Base-by-base conservation (phyloP, 257 asterid species). In the Solanum bulbocastanum region DNA sequence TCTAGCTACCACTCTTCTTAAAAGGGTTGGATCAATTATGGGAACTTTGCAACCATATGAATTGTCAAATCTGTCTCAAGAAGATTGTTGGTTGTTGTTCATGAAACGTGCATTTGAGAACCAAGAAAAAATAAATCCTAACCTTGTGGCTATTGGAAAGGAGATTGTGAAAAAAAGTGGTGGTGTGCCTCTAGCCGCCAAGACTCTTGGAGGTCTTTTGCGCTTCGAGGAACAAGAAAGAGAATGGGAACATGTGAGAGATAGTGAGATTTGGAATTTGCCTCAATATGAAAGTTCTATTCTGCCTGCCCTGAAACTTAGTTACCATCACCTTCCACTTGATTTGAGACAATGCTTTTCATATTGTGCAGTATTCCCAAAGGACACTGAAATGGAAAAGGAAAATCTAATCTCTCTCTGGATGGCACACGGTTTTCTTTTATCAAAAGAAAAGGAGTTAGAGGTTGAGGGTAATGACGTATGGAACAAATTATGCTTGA, bases 151-250 rank as follows among this genome's bases (percentile, higher is more conserved):
- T 3, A 87, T 89, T 33, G 91, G 94, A 9, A 81, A 83, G 74
- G 74, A 69, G 87, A 91, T 91, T 12, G 90, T 88, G 25, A 78
- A 76, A 20, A 89, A 86, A 66, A 58, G 91, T 32, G 66, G 75
- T 6, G 88, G 88, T 27, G 88, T 90, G 32, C 91, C 93, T 30
- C 32, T 88, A 27, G 92, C 91, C 6, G 91, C 90, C 2, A 89
- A 84, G n/a, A 72, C 88, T 16, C 89, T 89, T 15, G 92, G 92
- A 46, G 89, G 91, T 6, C 10, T 88, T 32, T n/a, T 92, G 9
- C 75, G 82, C 39, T 89, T 89, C 60, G 71, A 87, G 79, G 44
- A 83, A 25, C 46, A n/a, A 30, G 86, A 88, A 44, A 76, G 79
- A 23, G 89, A 89, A 23, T 92, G 92, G 92, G 3, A 42, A 12